Percentiles rank a stretch among this genome's conserved stretches.
Evolutionary conservation across 331 rosid species (phyloP).

Genomic region (Saraca asoca): DNA sequence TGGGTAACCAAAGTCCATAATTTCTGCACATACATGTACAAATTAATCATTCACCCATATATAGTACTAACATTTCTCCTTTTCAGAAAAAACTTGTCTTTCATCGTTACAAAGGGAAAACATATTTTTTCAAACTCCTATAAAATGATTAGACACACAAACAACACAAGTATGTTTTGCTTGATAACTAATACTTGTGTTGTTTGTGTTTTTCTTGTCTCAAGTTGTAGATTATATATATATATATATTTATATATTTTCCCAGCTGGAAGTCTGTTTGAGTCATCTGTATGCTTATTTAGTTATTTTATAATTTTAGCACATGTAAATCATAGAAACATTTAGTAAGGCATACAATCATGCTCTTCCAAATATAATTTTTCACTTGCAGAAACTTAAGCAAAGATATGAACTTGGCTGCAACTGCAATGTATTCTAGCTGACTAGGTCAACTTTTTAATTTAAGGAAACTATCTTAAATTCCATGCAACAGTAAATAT

Average conservation of each 20-base stretch:
- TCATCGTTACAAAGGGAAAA: conserved; percentile 6
- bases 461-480: neutral
- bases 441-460: neutral
- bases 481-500: neutral
- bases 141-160: too few relatives aligned
- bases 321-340: conserved; percentile 23
- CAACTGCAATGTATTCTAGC: conserved; percentile 12
- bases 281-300: neutral
- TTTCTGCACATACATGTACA: conserved; percentile 66
- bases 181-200: too few relatives aligned
- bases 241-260: neutral
- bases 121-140: conserved; percentile 11
- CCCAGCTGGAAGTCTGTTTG: neutral
- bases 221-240: neutral
- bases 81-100: conserved; percentile 17
- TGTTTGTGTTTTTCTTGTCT: too few relatives aligned
- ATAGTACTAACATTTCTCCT: neutral
- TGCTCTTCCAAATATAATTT: conserved; percentile 17
- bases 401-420: conserved; percentile 26
- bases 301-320: neutral
- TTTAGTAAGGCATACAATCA: neutral
- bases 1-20: conserved; percentile 99
- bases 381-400: conserved; percentile 12
- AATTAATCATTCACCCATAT: conserved; percentile 29
- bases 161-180: too few relatives aligned